Evolutionary conservation across 441 rosid species (phyloP).

Genomic region (Hypseocharis bilobata): DNA sequence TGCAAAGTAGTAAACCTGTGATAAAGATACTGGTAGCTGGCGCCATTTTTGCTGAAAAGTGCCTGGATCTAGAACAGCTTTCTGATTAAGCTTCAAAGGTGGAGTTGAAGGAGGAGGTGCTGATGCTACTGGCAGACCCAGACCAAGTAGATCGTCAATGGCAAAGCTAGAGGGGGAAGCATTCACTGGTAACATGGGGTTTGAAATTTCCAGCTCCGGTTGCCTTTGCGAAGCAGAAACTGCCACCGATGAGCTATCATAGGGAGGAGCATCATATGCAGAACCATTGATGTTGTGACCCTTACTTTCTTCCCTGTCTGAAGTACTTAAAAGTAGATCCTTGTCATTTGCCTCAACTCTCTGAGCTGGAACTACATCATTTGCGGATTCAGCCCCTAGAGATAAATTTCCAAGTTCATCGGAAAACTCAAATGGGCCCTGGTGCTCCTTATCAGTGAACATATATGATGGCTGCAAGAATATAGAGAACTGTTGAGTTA

Average conservation of each 20-base stretch:
- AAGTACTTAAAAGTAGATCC: conserved; percentile 68
- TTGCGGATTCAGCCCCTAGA: conserved; percentile 53
- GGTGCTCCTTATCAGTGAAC: conserved; percentile 89
- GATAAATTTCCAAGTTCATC: conserved; percentile 64
- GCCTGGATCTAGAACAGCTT: conserved; percentile 71
- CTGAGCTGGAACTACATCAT: conserved; percentile 46
- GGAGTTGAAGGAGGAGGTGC: conserved; percentile 45
- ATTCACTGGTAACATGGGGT: conserved; percentile 25
- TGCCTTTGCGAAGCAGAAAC: conserved; percentile 37
- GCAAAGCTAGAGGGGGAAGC: conserved; percentile 50
- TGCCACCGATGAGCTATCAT: conserved; percentile 36
- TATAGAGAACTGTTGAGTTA: conserved; percentile 17
- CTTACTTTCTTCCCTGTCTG: conserved; percentile 69
- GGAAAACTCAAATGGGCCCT: conserved; percentile 83
- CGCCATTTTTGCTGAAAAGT: conserved; percentile 93
- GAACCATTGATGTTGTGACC: conserved; percentile 43
- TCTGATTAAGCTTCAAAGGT: conserved; percentile 65
- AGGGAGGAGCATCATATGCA: conserved; percentile 56
- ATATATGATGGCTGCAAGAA: conserved; percentile 84
- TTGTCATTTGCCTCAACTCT: conserved; percentile 83
- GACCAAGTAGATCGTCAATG: conserved; percentile 79
- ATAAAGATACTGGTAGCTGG: conserved; percentile 56
- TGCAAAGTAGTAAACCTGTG: conserved; percentile 37
- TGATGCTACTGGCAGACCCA: conserved; percentile 47
- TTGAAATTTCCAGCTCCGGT: conserved; percentile 41